These are phyloP conservation scores for Fonsecaea monophora DNA, from an alignment of 2,329 filamentous ascomycete species.

Conservation along the genomic window DNA sequence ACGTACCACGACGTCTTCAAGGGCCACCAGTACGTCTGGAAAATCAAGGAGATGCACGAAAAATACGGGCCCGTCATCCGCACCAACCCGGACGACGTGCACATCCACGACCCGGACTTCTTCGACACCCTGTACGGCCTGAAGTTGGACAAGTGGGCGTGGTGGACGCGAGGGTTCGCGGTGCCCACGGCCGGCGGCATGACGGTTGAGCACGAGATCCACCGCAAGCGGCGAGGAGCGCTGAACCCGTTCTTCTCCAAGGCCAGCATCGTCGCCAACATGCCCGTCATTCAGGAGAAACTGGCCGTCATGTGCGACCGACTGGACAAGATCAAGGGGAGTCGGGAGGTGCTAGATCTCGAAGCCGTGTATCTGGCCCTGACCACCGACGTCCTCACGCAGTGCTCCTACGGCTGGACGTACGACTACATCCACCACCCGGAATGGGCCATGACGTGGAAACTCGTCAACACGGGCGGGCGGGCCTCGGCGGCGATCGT, in stretches of 20 bases:
- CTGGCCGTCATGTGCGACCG: conserved; percentile 33
- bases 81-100: conserved; percentile 37
- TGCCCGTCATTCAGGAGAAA: conserved; percentile 47
- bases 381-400: conserved; percentile 48
- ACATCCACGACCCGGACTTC: conserved; percentile 36
- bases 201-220: conserved; percentile 51
- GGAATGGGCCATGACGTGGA: conserved; percentile 39
- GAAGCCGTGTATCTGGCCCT: conserved; percentile 38
- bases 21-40: conserved; percentile 42
- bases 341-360: conserved; percentile 29
- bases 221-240: conserved; percentile 51
- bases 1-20: conserved; percentile 46
- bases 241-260: conserved; percentile 56
- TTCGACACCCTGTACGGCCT: conserved; percentile 36
- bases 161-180: conserved; percentile 29
- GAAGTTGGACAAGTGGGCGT: conserved; percentile 36
- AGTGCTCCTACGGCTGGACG: conserved; percentile 47
- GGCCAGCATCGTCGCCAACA: conserved; percentile 46
- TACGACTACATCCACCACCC: conserved; percentile 45
- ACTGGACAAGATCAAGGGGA: conserved; percentile 27
- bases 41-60: conserved; percentile 45
- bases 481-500: conserved; percentile 31
- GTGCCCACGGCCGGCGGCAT: conserved; percentile 30
- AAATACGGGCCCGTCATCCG: conserved; percentile 45
- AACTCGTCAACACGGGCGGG: conserved; percentile 35